Percentiles rank a stretch among this genome's conserved stretches.
Conservation (phyloP, 2,329 filamentous ascomycete species). For the Neoscytalidium dimidiatum region DNA sequence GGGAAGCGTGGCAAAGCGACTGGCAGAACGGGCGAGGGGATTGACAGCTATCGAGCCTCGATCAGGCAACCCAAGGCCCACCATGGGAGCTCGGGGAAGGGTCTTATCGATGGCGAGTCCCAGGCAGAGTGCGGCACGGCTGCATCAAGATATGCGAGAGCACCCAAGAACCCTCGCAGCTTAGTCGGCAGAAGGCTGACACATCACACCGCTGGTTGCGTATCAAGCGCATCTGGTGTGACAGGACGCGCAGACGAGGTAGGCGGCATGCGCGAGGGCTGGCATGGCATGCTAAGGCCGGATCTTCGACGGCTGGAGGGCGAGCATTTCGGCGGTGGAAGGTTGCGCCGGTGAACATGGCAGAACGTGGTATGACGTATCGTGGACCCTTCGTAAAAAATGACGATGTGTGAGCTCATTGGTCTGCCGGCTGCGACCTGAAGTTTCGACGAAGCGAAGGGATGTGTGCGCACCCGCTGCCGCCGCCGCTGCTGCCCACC, state of each 20-base stretch:
- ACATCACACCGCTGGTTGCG: slow-evolving; percentile 4
- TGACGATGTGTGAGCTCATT: slow-evolving; percentile 2
- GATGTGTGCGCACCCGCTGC: neutral
- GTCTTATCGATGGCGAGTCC: neutral
- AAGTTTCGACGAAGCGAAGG: slow-evolving; percentile 5
- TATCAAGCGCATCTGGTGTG: neutral
- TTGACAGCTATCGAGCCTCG: neutral
- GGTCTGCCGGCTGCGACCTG: neutral
- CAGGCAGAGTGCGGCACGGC: neutral
- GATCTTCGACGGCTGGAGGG: neutral
- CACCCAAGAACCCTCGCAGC: neutral
- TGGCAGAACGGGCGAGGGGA: neutral
- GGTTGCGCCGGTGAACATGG: neutral
- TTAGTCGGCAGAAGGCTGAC: neutral
- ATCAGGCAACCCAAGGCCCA: neutral
- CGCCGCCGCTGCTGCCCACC: neutral
- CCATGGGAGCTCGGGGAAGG: neutral
- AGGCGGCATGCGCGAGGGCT: neutral
- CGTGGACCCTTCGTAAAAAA: slow-evolving; percentile 10
- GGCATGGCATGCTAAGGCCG: neutral
- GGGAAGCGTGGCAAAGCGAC: neutral
- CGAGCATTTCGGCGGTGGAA: neutral
- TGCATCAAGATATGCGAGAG: neutral
- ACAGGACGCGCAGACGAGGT: neutral
- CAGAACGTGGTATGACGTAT: slow-evolving; percentile 6